These are phyloP conservation scores for Backusella tarrabulga DNA, from an alignment of 192 early-diverging fungal species.

Conservation along the genomic window DNA sequence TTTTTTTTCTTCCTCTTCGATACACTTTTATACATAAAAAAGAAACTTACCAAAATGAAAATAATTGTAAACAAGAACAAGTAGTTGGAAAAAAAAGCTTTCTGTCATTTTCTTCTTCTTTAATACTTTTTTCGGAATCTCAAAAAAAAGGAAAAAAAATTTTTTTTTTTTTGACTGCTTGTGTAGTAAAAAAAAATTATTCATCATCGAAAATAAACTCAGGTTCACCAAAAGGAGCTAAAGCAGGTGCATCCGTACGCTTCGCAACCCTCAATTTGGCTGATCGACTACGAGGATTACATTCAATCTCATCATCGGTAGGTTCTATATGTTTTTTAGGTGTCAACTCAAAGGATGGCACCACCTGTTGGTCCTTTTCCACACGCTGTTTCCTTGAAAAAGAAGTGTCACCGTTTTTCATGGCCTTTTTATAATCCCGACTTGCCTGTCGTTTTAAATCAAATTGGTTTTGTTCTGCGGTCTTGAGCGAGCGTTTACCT, in stretches of 20 bases:
- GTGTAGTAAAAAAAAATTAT: background rate
- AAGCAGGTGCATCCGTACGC: constrained; percentile 24
- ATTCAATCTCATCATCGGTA: constrained; percentile 43
- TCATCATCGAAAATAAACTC: background rate
- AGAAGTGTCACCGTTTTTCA: background rate
- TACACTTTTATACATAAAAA: background rate
- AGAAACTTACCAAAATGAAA: background rate
- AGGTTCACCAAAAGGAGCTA: constrained; percentile 23
- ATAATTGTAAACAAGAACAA: constrained; percentile 4
- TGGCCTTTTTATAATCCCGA: constrained; percentile 9
- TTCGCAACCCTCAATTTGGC: constrained; percentile 45
- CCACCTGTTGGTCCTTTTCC: background rate
- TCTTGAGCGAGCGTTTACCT: constrained; percentile 30
- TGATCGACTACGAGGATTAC: constrained; percentile 59
- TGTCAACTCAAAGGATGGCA: constrained; percentile 31
- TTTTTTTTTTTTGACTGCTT: background rate
- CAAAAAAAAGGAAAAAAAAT: background rate
- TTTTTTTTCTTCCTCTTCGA: background rate
- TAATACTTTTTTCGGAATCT: background rate
- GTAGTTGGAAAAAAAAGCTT: background rate
- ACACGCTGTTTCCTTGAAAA: background rate
- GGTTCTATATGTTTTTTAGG: constrained; percentile 46
- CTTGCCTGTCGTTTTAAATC: constrained; percentile 28
- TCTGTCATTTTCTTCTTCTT: background rate
- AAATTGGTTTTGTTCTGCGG: constrained; percentile 25